phyloP scores from a whole-genome alignment of 2,329 filamentous ascomycete species.

The Aspergillus alliaceus region DNA sequence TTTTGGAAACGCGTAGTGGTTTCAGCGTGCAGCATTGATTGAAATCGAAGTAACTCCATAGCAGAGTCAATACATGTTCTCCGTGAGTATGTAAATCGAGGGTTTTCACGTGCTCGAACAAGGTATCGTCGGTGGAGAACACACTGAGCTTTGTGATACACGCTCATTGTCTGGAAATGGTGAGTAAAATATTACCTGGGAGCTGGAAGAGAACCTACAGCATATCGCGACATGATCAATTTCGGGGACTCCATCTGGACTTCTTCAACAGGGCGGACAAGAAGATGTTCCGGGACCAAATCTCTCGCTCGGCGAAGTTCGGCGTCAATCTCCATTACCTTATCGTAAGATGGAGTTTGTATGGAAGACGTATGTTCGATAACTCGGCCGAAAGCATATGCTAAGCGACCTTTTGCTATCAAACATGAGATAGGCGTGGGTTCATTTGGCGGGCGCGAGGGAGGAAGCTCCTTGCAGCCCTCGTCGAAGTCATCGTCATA shows the following conservation, averaged over 20 bases:
- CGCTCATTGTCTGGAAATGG: conserved; percentile 61
- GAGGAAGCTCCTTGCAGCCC: conserved; percentile 55
- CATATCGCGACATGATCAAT: conserved; percentile 77
- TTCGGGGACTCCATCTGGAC: conserved; percentile 67
- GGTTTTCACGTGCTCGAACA: conserved; percentile 71
- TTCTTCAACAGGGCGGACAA: conserved; percentile 72
- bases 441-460: conserved; percentile 57
- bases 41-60: conserved; percentile 74
- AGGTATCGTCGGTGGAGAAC: conserved; percentile 88
- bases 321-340: conserved; percentile 60
- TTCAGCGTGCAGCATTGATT: conserved; percentile 73
- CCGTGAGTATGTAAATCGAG: conserved; percentile 80
- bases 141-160: conserved; percentile 87
- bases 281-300: conserved; percentile 76
- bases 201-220: conserved; percentile 37
- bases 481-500: conserved; percentile 66
- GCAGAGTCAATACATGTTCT: conserved; percentile 83
- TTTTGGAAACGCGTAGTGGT: conserved; percentile 70
- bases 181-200: conserved; percentile 7
- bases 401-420: conserved; percentile 46
- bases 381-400: conserved; percentile 45
- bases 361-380: conserved; percentile 45
- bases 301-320: conserved; percentile 59
- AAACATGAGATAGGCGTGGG: conserved; percentile 57
- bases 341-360: conserved; percentile 55